Conservation (phyloP, 805 yeast genomes). For the Jamesozyma jinghongensis region DNA sequence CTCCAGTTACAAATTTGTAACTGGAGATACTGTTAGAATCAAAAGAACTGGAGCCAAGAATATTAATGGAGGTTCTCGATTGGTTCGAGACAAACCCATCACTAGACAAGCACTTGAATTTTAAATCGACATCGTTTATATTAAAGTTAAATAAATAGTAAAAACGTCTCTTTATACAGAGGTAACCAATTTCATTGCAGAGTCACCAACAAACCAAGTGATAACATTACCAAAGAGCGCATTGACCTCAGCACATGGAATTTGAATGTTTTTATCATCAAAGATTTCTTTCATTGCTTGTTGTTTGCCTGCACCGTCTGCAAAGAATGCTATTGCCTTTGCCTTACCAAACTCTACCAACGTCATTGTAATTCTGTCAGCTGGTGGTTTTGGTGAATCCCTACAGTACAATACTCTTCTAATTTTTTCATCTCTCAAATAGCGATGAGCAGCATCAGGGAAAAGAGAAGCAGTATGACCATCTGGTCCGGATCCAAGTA, state of each 20-base stretch:
- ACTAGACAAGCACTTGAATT: constrained; percentile 13
- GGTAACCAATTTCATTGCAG: constrained; percentile 43
- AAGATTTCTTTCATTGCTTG: constrained; percentile 64
- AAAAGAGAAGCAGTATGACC: constrained; percentile 92
- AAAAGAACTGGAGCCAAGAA: constrained; percentile 5
- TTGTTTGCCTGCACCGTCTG: constrained; percentile 82
- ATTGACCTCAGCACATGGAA: constrained; percentile 75
- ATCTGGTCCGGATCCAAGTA: constrained; percentile 91
- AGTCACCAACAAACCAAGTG: constrained; percentile 74
- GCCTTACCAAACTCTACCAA: constrained; percentile 55
- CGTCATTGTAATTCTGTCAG: constrained; percentile 83
- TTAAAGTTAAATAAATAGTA: too few species aligned
- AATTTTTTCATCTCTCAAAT: constrained; percentile 43
- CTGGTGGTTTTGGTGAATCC: constrained; percentile 91
- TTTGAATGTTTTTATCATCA: constrained; percentile 35
- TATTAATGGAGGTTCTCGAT: constrained; percentile 7
- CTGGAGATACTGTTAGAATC: too few species aligned
- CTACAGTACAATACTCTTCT: constrained; percentile 52
- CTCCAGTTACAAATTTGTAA: too few species aligned
- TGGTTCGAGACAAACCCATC: constrained; percentile 16
- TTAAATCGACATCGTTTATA: too few species aligned
- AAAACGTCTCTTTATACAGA: too few species aligned
- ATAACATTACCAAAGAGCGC: constrained; percentile 45
- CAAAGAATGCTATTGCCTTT: constrained; percentile 63
- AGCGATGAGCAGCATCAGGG: constrained; percentile 57